Conservation (phyloP, 805 yeast species). For the Starmerella asiatica region DNA sequence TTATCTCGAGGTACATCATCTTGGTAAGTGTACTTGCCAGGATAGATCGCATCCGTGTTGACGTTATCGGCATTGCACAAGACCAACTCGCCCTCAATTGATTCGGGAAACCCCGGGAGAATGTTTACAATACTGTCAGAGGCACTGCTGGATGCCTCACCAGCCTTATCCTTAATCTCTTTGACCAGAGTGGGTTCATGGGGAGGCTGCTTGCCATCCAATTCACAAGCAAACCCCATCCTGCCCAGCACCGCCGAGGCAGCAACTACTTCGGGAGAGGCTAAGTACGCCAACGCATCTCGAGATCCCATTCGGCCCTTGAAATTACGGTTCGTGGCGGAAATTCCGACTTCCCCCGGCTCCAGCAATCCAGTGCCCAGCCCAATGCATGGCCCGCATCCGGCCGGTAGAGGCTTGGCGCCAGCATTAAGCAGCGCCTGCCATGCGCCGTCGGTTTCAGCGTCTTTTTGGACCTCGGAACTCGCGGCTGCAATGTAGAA, state of each 20-base stretch:
- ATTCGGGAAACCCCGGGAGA: slow-evolving; percentile 79
- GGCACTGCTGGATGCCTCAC: slow-evolving; percentile 23
- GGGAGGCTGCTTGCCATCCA: slow-evolving; percentile 44
- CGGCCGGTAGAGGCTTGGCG: slow-evolving; percentile 89
- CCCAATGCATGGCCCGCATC: slow-evolving; percentile 99
- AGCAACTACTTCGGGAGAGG: slow-evolving; percentile 97
- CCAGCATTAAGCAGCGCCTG: slow-evolving; percentile 79
- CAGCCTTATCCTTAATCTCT: slow-evolving; percentile 27
- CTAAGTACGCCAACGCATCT: slow-evolving; percentile 89
- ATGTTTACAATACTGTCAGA: slow-evolving; percentile 37
- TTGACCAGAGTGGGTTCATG: slow-evolving; percentile 36
- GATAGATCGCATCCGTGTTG: slow-evolving; percentile 97
- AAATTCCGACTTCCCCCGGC: slow-evolving; percentile 95
- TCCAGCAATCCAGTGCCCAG: slow-evolving; percentile 85
- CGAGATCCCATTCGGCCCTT: slow-evolving; percentile 98
- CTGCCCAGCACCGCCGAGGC: slow-evolving; percentile 94
- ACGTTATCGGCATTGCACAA: slow-evolving; percentile 87
- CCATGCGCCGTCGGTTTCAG: slow-evolving; percentile 89
- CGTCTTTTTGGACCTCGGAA: slow-evolving; percentile 81
- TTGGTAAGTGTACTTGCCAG: slow-evolving; percentile 97
- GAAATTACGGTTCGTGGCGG: slow-evolving; percentile 96
- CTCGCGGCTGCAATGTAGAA: slow-evolving; percentile 98
- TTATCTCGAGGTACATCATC: slow-evolving; percentile 89
- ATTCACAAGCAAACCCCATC: slow-evolving; percentile 85
- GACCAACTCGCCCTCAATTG: slow-evolving; percentile 80